Conservation (phyloP, 177 flowering plant genomes). For the Telopea speciosissima region DNA sequence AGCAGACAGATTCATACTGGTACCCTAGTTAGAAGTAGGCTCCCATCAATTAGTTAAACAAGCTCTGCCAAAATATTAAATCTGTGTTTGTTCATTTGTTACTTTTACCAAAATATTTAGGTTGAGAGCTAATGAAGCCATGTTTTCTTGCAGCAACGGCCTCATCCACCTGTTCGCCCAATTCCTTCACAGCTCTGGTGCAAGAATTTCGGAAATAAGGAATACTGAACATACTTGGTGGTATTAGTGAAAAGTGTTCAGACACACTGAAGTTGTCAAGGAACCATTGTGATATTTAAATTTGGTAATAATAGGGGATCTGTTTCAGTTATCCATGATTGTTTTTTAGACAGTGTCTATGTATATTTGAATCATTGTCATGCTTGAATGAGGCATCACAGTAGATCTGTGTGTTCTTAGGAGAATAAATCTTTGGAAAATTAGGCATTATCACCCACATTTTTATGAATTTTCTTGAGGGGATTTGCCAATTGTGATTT, state of each 20-base stretch:
- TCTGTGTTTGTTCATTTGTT: no score
- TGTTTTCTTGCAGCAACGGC: slow-evolving; percentile 68
- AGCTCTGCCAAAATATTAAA: no score
- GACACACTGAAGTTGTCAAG: not conserved
- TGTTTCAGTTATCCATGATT: not conserved
- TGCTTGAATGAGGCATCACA: no score
- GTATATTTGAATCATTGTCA: not conserved
- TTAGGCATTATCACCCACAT: no score
- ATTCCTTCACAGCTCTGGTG: slow-evolving; percentile 94
- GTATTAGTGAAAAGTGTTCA: not conserved
- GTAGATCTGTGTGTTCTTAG: no score
- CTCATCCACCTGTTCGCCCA: slow-evolving; percentile 72
- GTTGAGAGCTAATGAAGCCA: slow-evolving; percentile 7
- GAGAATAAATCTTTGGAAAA: no score
- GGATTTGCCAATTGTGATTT: no score
- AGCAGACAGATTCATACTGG: no score
- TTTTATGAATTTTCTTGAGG: no score
- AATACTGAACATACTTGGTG: slow-evolving; percentile 28
- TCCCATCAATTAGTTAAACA: no score
- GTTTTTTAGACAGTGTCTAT: not conserved
- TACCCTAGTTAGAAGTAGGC: no score
- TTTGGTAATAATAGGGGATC: no score
- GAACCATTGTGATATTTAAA: not conserved
- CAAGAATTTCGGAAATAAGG: slow-evolving; percentile 85
- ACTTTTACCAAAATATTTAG: not conserved